phyloP scores from a whole-genome alignment of 352 stramenopile species.

The Thraustotheca clavata region DNA sequence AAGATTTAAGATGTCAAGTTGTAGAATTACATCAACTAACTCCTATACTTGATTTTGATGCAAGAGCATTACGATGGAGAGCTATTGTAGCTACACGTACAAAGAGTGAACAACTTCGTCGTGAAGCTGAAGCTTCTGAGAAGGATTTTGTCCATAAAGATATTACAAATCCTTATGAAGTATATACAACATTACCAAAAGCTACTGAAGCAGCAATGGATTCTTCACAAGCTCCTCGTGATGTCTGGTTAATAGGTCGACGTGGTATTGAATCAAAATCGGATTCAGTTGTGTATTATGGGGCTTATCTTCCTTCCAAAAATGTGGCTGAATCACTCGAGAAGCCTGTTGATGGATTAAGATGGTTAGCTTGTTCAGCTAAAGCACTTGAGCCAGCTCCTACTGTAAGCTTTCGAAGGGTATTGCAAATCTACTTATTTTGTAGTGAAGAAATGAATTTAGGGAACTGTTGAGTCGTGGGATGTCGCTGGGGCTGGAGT shows the following conservation, averaged over 20 bases:
- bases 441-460: constrained; percentile 6
- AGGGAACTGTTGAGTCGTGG: constrained; percentile 58
- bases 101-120: neutral
- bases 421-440: neutral
- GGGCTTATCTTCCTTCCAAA: neutral
- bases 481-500: constrained; percentile 41
- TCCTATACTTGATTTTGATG: constrained; percentile 6
- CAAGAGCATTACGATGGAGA: constrained; percentile 5
- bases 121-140: constrained; percentile 3
- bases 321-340: neutral
- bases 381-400: constrained; percentile 1
- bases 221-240: neutral
- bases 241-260: constrained; percentile 18
- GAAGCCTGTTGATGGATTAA: neutral
- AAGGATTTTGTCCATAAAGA: neutral
- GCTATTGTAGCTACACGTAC: constrained; percentile 13
- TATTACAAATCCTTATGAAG: neutral
- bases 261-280: constrained; percentile 13
- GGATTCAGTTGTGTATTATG: constrained; percentile 16
- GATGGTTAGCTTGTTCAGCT: constrained; percentile 10
- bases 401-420: neutral
- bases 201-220: neutral
- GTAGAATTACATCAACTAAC: neutral
- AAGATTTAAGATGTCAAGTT: constrained; percentile 1
- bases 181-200: neutral